Conservation (phyloP, 768 basidiomycete genomes). For the Hygrocybe coccinea region DNA sequence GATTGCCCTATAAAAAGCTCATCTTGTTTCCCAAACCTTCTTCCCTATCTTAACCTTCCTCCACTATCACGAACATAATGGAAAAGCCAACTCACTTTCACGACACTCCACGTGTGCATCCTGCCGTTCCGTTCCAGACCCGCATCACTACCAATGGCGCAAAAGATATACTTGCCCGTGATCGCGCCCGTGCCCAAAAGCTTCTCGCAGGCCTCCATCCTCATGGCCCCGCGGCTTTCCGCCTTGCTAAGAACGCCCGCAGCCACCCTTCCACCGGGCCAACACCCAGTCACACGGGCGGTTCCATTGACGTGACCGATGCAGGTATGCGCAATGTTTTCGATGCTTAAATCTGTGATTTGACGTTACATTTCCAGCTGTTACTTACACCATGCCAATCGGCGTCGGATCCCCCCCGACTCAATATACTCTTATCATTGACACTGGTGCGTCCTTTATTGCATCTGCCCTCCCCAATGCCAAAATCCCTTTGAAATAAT, state of each 20-base stretch:
- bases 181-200: constrained; percentile 52
- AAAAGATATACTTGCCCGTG: constrained; percentile 47
- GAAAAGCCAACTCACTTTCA: no score
- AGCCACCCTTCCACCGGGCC: constrained; percentile 16
- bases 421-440: constrained; percentile 51
- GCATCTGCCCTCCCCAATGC: background rate
- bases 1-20: no score
- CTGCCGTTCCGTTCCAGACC: constrained; percentile 43
- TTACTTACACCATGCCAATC: constrained; percentile 44
- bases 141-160: constrained; percentile 39
- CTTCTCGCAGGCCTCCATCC: constrained; percentile 49
- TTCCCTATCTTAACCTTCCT: background rate
- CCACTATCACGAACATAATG: constrained; percentile 1
- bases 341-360: background rate
- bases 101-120: constrained; percentile 23
- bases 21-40: no score
- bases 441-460: constrained; percentile 40
- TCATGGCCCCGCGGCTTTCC: constrained; percentile 44
- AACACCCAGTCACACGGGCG: constrained; percentile 13
- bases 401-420: constrained; percentile 55
- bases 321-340: no score
- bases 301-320: constrained; percentile 53
- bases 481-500: background rate
- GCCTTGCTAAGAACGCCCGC: constrained; percentile 19
- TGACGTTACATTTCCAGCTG: constrained; percentile 4